Conservation (phyloP, 2,329 filamentous ascomycete species). For the Aspergillus udagawae region DNA sequence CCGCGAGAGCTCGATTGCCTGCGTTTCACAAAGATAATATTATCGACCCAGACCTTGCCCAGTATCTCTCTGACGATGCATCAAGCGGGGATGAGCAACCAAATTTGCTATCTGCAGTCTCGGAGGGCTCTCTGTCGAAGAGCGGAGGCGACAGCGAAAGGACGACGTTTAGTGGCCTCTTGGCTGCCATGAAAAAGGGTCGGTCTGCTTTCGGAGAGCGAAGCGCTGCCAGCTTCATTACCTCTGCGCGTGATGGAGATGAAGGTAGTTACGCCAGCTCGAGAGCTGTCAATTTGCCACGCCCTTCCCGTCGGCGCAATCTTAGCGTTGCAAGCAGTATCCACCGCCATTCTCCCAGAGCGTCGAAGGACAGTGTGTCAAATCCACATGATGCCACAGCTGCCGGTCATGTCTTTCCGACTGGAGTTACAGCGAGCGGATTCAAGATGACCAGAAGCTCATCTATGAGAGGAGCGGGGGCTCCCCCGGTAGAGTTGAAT, state of each 20-base stretch:
- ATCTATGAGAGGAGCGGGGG: slow-evolving; percentile 71
- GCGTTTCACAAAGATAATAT: slow-evolving; percentile 99
- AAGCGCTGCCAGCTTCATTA: slow-evolving; percentile 66
- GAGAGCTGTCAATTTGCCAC: slow-evolving; percentile 56
- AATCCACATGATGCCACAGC: slow-evolving; percentile 29
- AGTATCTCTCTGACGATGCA: slow-evolving; percentile 90
- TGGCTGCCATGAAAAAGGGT: slow-evolving; percentile 71
- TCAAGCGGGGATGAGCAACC: slow-evolving; percentile 91
- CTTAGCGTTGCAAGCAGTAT: slow-evolving; percentile 76
- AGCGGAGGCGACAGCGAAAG: slow-evolving; percentile 69
- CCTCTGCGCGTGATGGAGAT: slow-evolving; percentile 62
- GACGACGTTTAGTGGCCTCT: slow-evolving; percentile 65
- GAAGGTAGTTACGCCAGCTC: slow-evolving; percentile 61
- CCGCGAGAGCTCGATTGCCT: slow-evolving; percentile 65
- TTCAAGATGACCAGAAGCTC: slow-evolving; percentile 69
- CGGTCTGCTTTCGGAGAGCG: slow-evolving; percentile 70
- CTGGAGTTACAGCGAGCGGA: slow-evolving; percentile 31
- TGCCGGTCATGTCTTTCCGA: slow-evolving; percentile 40
- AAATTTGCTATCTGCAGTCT: slow-evolving; percentile 74
- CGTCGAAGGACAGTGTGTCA: slow-evolving; percentile 54
- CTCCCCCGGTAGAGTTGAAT: slow-evolving; percentile 79
- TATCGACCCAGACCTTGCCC: slow-evolving; percentile 91
- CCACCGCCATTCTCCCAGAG: slow-evolving; percentile 68
- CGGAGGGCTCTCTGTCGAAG: slow-evolving; percentile 58
- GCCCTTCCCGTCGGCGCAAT: slow-evolving; percentile 70